Evolutionary conservation across 2,329 filamentous ascomycete genomes (phyloP).

Genomic region (Aureobasidium musti): DNA sequence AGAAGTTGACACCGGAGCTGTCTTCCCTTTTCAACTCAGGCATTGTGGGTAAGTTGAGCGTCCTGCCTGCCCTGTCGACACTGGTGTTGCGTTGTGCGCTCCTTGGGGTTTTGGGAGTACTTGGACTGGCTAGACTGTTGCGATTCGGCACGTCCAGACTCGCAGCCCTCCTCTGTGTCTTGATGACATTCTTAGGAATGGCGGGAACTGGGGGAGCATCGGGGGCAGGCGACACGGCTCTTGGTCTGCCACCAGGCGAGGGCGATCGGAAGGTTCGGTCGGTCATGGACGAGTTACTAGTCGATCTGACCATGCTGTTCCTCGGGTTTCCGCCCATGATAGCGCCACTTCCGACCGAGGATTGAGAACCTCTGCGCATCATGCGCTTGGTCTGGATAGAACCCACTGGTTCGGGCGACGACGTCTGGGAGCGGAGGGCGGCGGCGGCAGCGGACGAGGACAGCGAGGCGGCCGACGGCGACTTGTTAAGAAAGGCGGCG

Average conservation of each 20-base stretch:
- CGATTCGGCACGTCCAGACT: conserved; percentile 56
- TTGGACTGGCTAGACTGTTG: conserved; percentile 48
- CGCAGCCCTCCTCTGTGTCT: conserved; percentile 46
- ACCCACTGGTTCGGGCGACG: conserved; percentile 75
- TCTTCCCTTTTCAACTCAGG: conserved; percentile 48
- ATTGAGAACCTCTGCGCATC: conserved; percentile 69
- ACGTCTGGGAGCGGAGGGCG: conserved; percentile 75
- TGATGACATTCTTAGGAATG: conserved; percentile 52
- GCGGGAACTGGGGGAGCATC: conserved; percentile 72
- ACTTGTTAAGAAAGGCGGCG: conserved; percentile 73
- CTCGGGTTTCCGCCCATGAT: conserved; percentile 31
- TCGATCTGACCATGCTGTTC: conserved; percentile 59
- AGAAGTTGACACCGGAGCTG: conserved; percentile 56
- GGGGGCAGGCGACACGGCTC: conserved; percentile 34
- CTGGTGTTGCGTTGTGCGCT: conserved; percentile 41
- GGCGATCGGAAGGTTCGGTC: conserved; percentile 83
- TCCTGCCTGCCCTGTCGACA: conserved; percentile 36
- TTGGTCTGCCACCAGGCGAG: conserved; percentile 56
- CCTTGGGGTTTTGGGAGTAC: conserved; percentile 45
- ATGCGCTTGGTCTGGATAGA: conserved; percentile 88
- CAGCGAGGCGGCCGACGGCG: conserved; percentile 64
- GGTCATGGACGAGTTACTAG: conserved; percentile 80
- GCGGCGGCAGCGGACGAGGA: conserved; percentile 85
- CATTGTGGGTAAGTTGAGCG: conserved; percentile 46
- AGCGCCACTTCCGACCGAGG: conserved; percentile 61